Evolutionary conservation across 805 yeast genomes (phyloP), one percentile per base, ranked within the genome.

Genomic region (Naumovozyma castellii): DNA sequence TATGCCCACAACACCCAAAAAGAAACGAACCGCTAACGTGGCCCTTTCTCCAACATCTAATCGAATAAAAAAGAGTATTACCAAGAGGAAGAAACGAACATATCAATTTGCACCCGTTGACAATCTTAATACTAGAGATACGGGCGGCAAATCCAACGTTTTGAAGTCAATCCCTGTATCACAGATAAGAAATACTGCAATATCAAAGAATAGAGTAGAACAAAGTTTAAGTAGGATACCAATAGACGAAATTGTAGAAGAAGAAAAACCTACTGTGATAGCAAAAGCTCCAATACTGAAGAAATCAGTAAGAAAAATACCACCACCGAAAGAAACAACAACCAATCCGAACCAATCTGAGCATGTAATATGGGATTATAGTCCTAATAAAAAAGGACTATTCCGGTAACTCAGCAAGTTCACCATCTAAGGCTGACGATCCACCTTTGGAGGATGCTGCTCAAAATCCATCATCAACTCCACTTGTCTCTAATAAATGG

Each of bases 361-460:
- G 33, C 58, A 56, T 39, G 62, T 60, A 2, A 50, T 59, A 8
- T 60, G 65, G 65, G 47, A 47, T 14, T 56, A 56, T 34, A 52
- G 54, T 5, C 65, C 65, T 2, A 30, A 25, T 2, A 38, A 43
- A 18, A n/a, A 45, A 42, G 18, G 47, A 42, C 25, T 32, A 34
- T 3, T 41, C 45, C 2, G 55, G 46, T 33, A 45, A 44, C 35
- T 30, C 41, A 3, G 28, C 38, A 12, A 48, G 53, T 33, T 46
- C 56, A 4, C 44, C 45, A 22, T 49, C 47, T 4, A 32, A 34
- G n/a, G 41, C 48, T 2, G 53, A 51, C 20, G 50, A 46, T 18
- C 19, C 34, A n/a, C 17, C 35, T 10, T 43, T 40, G 8, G 32
- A 35, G 16, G 35, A 32, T 16, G 39, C 25, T 12, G 38, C 34